phyloP scores from a whole-genome alignment of 1,139 yeast genomes.

The Blastobotrys niveus region DNA sequence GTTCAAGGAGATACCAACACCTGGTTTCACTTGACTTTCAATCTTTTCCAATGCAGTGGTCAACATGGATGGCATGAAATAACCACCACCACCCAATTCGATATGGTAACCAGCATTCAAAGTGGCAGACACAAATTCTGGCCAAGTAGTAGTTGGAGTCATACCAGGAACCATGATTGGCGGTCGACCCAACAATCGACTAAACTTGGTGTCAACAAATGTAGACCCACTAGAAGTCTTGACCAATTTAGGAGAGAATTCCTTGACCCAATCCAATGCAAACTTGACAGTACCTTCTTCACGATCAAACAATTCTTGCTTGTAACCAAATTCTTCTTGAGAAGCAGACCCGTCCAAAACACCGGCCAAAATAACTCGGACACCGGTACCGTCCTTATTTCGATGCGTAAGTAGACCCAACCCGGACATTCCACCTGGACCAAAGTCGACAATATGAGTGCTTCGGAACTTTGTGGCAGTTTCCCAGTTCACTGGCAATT shows the following conservation, averaged over 20 bases:
- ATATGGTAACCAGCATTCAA: slow-evolving; percentile 95
- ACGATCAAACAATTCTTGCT: slow-evolving; percentile 85
- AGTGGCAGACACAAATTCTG: slow-evolving; percentile 89
- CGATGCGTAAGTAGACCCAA: slow-evolving; percentile 93
- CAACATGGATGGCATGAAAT: slow-evolving; percentile 68
- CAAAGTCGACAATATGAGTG: slow-evolving; percentile 90
- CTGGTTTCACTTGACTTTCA: slow-evolving; percentile 54
- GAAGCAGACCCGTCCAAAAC: slow-evolving; percentile 62
- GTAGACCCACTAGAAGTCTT: slow-evolving; percentile 57
- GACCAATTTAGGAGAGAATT: slow-evolving; percentile 78
- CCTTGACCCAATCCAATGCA: slow-evolving; percentile 88
- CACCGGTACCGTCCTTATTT: slow-evolving; percentile 98
- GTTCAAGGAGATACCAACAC: slow-evolving; percentile 85
- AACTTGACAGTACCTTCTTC: slow-evolving; percentile 60
- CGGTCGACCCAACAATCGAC: slow-evolving; percentile 87
- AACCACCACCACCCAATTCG: slow-evolving; percentile 99
- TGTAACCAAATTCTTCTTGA: slow-evolving; percentile 86
- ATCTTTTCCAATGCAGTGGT: slow-evolving; percentile 71
- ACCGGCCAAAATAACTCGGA: slow-evolving; percentile 90
- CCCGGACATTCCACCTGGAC: slow-evolving; percentile 99
- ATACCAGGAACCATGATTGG: slow-evolving; percentile 98
- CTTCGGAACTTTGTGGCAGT: slow-evolving; percentile 70
- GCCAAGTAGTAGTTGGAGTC: slow-evolving; percentile 97
- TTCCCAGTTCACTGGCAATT: slow-evolving; percentile 94
- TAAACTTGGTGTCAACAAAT: slow-evolving; percentile 89